phyloP scores from a whole-genome alignment of 768 basidiomycete genomes.

The Cystobasidium onofrii region DNA sequence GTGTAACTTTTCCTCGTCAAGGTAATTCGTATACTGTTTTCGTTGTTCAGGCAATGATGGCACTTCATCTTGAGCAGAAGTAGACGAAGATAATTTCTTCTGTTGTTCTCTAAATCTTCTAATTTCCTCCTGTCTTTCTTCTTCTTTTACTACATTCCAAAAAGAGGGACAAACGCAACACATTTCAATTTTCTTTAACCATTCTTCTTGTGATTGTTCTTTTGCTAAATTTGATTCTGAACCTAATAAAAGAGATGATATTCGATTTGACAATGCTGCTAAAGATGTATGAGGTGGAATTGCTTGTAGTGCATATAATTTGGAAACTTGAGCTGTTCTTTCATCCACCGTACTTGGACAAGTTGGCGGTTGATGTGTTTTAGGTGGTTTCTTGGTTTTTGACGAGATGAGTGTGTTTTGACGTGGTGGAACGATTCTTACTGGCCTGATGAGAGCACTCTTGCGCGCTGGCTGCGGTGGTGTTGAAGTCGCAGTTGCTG shows the following conservation, averaged over 20 bases:
- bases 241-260: slow-evolving; percentile 17
- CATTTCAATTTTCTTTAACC: slow-evolving; percentile 21
- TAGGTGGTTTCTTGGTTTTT: not conserved
- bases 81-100: not conserved
- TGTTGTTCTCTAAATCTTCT: not conserved
- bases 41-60: not conserved
- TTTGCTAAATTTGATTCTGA: not conserved
- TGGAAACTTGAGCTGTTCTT: slow-evolving; percentile 2
- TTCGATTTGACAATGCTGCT: slow-evolving; percentile 31
- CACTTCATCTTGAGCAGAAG: not conserved
- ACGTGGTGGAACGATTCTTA: slow-evolving; percentile 19
- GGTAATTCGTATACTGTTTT: slow-evolving; percentile 27
- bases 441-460: slow-evolving; percentile 15
- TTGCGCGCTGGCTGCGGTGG: not conserved
- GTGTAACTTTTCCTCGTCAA: slow-evolving; percentile 45
- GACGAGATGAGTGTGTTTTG: not conserved
- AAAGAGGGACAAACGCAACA: slow-evolving; percentile 31
- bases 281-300: slow-evolving; percentile 19
- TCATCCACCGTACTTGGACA: not conserved
- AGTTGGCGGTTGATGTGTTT: not conserved
- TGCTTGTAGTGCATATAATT: slow-evolving; percentile 17
- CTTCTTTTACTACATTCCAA: slow-evolving; percentile 26
- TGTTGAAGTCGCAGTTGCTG: too few species aligned
- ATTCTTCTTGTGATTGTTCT: not conserved
- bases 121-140: slow-evolving; percentile 13